Base-by-base conservation (phyloP, 768 basidiomycete species). In the Rhodotorula kratochvilovae region DNA sequence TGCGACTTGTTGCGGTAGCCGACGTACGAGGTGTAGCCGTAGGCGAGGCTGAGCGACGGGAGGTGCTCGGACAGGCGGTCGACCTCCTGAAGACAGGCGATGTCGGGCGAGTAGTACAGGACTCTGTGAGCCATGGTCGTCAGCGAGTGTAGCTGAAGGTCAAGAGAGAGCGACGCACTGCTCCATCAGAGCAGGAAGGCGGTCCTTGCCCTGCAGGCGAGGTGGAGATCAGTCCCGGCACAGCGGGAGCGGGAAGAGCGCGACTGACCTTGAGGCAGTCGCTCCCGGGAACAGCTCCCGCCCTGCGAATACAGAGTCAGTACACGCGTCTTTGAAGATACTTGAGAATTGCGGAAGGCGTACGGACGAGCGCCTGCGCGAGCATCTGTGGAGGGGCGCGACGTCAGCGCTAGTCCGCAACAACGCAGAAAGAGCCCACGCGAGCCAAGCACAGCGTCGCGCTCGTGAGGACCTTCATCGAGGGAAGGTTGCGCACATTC, bases 311-410 rank as follows among this genome's bases (percentile, higher is more conserved):
- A 17, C 39, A 7, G 29, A 53, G 42, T 25, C 57, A 60, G 43
- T 13, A 60, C 29, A 45, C 27, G 12, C 17, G 1, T 8, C 11
- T 15, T 27, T 13, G 12, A 5, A 6, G 21, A 1, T 19, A 21
- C 31, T 1, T 12, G 16, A 16, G 7, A 12, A 25, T 42, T 23
- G 21, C 2, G 27, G n/a, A 29, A 13, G 17, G 35, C 72, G 36
- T 11, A 63, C 73, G 70, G 42, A 75, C 73, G 43, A 75, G 73
- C 5, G 73, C 73, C 36, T 75, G 73, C 2, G 73, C 73, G 27
- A 75, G 70, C 73, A 75, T 75, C 73, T 75, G 51, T 2, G 17
- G 43, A n/a, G 50, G 39, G 31, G 31, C 6, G 23, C 12, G 4
- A 27, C 19, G 25, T 25, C 23, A 27, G 23, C 23, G 48, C 23